phyloP scores from a whole-genome alignment of 2,329 filamentous ascomycete genomes.

The Aspergillus pseudoviridinutans region DNA sequence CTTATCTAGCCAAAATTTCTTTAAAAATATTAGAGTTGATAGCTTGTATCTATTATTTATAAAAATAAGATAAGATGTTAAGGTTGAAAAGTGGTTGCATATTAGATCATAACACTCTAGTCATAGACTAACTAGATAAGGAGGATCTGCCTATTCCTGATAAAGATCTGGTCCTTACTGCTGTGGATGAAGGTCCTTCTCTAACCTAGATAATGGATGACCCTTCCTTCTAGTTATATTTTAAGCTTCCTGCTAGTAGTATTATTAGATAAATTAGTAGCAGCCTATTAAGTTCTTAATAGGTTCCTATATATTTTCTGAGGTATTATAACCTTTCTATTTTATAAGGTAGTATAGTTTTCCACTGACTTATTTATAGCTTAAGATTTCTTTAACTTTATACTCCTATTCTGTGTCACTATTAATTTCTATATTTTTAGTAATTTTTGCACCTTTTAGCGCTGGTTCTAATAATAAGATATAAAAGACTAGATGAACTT shows the following conservation, averaged over 20 bases:
- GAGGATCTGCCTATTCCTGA: too few species aligned
- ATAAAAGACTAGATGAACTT: constrained; percentile 1
- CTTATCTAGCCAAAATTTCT: too few species aligned
- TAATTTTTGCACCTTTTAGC: not conserved
- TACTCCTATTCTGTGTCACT: not conserved
- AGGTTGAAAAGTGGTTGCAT: too few species aligned
- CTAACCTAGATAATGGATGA: too few species aligned
- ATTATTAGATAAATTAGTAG: not conserved
- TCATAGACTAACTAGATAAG: too few species aligned
- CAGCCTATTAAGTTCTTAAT: constrained; percentile 5
- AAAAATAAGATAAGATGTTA: too few species aligned
- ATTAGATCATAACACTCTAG: too few species aligned
- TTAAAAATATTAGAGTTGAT: too few species aligned
- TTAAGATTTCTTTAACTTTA: not conserved
- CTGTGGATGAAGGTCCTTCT: too few species aligned
- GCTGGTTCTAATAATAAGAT: not conserved
- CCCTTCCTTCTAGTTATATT: too few species aligned
- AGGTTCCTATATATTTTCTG: constrained; percentile 7
- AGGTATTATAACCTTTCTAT: not conserved
- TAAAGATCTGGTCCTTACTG: too few species aligned
- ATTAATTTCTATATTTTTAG: not conserved
- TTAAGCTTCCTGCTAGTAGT: not conserved
- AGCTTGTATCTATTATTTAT: too few species aligned
- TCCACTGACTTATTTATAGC: not conserved
- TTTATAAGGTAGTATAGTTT: constrained; percentile 1